phyloP scores from a whole-genome alignment of 2,329 filamentous ascomycete genomes.

The Drechmeria coniospora region DNA sequence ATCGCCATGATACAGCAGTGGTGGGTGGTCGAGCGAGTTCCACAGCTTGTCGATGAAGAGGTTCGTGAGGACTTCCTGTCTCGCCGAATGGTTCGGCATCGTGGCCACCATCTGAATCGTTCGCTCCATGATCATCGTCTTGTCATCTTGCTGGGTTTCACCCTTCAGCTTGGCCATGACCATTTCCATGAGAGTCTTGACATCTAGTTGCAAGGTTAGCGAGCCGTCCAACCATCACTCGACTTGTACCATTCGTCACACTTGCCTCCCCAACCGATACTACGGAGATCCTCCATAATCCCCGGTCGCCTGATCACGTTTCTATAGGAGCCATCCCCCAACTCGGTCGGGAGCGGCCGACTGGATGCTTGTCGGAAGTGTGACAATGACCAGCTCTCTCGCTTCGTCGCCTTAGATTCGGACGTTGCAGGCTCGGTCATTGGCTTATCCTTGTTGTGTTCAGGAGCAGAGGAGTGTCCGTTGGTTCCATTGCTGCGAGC shows the following conservation, averaged over 20 bases:
- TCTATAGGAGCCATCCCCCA: constrained; percentile 46
- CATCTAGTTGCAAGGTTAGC: constrained; percentile 23
- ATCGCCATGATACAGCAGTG: constrained; percentile 47
- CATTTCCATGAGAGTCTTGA: constrained; percentile 46
- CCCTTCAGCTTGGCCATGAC: constrained; percentile 49
- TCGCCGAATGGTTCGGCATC: constrained; percentile 45
- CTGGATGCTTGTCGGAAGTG: constrained; percentile 30
- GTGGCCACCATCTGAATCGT: constrained; percentile 55
- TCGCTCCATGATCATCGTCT: constrained; percentile 62
- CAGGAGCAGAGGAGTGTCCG: too few species aligned
- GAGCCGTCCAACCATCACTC: too few species aligned
- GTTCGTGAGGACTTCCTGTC: constrained; percentile 48
- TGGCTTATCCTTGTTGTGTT: constrained; percentile 1
- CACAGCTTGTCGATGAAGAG: constrained; percentile 54
- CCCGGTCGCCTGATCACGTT: constrained; percentile 30
- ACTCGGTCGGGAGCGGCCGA: constrained; percentile 47
- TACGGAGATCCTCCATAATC: constrained; percentile 40
- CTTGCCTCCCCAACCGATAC: constrained; percentile 32
- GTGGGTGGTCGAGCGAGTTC: constrained; percentile 58
- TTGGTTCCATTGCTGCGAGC: constrained; percentile 6
- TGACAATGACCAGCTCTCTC: constrained; percentile 10
- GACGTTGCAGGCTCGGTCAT: too few species aligned
- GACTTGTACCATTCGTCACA: too few species aligned
- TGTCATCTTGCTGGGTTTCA: constrained; percentile 51
- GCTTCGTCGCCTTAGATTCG: constrained; percentile 2